Evolutionary conservation across 768 basidiomycete genomes (phyloP), one percentile per base, ranked within the genome.

Genomic region (Podaxis sp.): DNA sequence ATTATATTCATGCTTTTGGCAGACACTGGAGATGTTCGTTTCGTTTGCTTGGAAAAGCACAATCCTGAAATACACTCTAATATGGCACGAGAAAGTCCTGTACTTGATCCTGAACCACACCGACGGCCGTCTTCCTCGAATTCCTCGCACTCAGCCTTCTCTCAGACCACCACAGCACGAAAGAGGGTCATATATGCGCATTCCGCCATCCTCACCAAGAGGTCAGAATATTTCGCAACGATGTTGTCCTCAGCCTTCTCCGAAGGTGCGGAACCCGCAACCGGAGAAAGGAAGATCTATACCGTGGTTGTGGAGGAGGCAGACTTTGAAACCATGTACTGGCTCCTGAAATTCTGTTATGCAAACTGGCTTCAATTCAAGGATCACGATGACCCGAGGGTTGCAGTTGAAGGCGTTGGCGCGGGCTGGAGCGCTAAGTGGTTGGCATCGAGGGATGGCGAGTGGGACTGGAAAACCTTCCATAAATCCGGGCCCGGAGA

Each of bases 181-280:
- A 93, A 91, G 70, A 82, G 91, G 40, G 72, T 87, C 37, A 83
- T 93, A 41, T 93, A 90, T 69, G 90, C 90, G 1, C 91, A 93
- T 70, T 87, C 87, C 6, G 89, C 91, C 66, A 89, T 93, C 56
- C 80, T 93, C 22, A 85, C 76, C 53, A 80, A 83, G 11, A 79
- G 90, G n/a, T 89, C 89, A 13, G 90, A 91, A 64, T 93, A 92
- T 68, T 91, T 92, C 66, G 80, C 85, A 4, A 89, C 87, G 0
- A 88, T 92, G 84, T 79, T 93, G 11, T 75, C 82, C 22, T 90
- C 89, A 0, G 80, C 86, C 0, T 93, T 92, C 68, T 72, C 84
- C n/a, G 90, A 91, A 73, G 86, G 75, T 56, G 53, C 73, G 1
- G 67, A 75, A 26, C 51, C 74, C 36, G 36, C 71, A 8, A 73